Evolutionary conservation across 768 basidiomycete species (phyloP).

Genomic region (Pleurotus eryngii): DNA sequence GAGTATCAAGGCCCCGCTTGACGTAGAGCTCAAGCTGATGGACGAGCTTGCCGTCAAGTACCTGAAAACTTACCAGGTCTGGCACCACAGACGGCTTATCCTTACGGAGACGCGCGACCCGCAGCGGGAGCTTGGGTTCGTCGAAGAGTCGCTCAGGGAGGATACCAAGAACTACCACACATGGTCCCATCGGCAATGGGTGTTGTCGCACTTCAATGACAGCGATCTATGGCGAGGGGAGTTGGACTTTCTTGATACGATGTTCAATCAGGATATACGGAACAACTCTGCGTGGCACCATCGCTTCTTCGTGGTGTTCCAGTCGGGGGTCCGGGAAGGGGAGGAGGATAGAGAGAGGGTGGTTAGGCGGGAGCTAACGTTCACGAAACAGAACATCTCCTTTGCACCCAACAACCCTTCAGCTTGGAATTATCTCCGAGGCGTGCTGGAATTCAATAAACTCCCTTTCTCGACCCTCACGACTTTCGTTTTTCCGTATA

Average conservation of each 20-base stretch:
- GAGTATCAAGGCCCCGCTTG: slow-evolving; percentile 60
- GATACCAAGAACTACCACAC: slow-evolving; percentile 99
- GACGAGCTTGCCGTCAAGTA: slow-evolving; percentile 80
- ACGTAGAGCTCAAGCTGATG: slow-evolving; percentile 80
- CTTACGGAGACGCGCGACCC: slow-evolving; percentile 54
- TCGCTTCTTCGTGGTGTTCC: slow-evolving; percentile 84
- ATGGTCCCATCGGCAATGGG: slow-evolving; percentile 97
- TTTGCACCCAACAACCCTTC: slow-evolving; percentile 91
- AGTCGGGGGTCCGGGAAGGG: slow-evolving; percentile 58
- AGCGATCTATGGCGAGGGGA: slow-evolving; percentile 71
- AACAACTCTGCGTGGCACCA: slow-evolving; percentile 99
- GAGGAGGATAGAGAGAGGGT: slow-evolving; percentile 59
- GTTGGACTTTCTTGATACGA: slow-evolving; percentile 67
- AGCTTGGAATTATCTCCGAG: slow-evolving; percentile 96
- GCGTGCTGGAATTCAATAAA: slow-evolving; percentile 61
- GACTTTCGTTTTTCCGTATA: slow-evolving; percentile 67
- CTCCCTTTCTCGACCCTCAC: slow-evolving; percentile 53
- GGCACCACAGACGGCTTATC: slow-evolving; percentile 87
- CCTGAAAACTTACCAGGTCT: slow-evolving; percentile 97
- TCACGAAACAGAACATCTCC: slow-evolving; percentile 76
- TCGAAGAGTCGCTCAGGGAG: slow-evolving; percentile 61
- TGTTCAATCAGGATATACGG: slow-evolving; percentile 74
- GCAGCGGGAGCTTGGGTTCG: slow-evolving; percentile 74
- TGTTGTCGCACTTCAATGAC: slow-evolving; percentile 80
- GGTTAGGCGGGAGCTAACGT: slow-evolving; percentile 73